A percentile compares a stretch with the other conserved stretches of the same genome.
These are phyloP conservation scores for Penicillium palitans DNA, from an alignment of 2,329 filamentous ascomycete species.

Conservation along the genomic window DNA sequence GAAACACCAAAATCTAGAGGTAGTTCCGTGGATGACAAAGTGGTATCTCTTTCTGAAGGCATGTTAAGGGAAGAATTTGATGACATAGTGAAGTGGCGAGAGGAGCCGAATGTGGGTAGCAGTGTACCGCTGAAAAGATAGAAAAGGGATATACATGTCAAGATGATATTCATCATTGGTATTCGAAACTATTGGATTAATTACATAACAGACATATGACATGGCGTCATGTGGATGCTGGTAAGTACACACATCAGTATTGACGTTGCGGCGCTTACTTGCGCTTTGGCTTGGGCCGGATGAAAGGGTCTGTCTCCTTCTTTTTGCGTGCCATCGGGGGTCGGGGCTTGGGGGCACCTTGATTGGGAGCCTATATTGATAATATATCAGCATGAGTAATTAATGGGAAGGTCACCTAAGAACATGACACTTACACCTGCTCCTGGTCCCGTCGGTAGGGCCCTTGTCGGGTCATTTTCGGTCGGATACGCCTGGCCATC, in stretches of 20 bases:
- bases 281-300: constrained; percentile 41
- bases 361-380: constrained; percentile 20
- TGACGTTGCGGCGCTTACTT: constrained; percentile 8
- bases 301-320: constrained; percentile 44
- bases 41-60: neutral
- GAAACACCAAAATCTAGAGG: neutral
- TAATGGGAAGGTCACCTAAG: neutral
- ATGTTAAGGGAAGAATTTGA: neutral
- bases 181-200: neutral
- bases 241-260: neutral
- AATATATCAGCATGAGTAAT: constrained; percentile 15
- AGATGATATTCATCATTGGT: neutral
- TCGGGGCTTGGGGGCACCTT: constrained; percentile 17
- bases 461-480: constrained; percentile 20
- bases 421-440: constrained; percentile 24
- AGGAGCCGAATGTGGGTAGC: neutral
- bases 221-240: neutral
- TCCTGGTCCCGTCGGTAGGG: constrained; percentile 18
- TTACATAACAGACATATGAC: neutral
- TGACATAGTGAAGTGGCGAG: neutral
- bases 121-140: neutral
- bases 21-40: neutral
- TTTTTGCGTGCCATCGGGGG: constrained; percentile 40
- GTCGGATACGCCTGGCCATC: constrained; percentile 35
- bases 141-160: neutral